Percentiles rank a stretch among this genome's conserved stretches.
These are phyloP conservation scores for Lodderomyces margitis DNA, from an alignment of 1,139 yeast species.

Conservation along the genomic window DNA sequence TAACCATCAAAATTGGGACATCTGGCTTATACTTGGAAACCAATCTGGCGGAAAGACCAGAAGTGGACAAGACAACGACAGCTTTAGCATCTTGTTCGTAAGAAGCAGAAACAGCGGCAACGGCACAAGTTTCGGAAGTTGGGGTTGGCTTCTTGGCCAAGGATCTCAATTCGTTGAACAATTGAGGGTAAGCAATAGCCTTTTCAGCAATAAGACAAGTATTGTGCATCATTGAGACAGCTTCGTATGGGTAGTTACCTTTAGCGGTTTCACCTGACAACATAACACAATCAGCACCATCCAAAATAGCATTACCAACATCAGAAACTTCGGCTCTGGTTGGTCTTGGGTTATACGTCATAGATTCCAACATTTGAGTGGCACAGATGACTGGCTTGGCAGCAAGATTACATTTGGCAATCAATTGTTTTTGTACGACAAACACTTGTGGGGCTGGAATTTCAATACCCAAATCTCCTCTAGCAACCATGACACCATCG, in stretches of 20 bases:
- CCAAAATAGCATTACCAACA: constrained; percentile 98
- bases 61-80: constrained; percentile 90
- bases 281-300: constrained; percentile 99
- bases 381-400: constrained; percentile 99
- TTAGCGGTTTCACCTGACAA: constrained; percentile 99
- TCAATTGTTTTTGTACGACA: constrained; percentile 97
- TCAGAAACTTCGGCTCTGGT: constrained; percentile 99
- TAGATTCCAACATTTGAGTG: constrained; percentile 98
- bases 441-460: constrained; percentile 99
- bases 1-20: constrained; percentile 96
- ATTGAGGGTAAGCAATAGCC: constrained; percentile 86
- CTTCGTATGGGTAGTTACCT: constrained; percentile 97
- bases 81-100: constrained; percentile 97
- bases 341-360: constrained; percentile 99
- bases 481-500: constrained; percentile 99
- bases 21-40: constrained; percentile 97
- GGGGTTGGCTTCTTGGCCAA: constrained; percentile 87
- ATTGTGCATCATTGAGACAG: constrained; percentile 98
- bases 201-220: constrained; percentile 95
- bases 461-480: constrained; percentile 99
- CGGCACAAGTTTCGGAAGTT: constrained; percentile 95
- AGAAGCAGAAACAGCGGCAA: constrained; percentile 94
- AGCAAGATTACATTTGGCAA: constrained; percentile 98
- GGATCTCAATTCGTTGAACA: constrained; percentile 85
- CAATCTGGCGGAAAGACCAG: constrained; percentile 94